phyloP scores from a whole-genome alignment of 768 basidiomycete species.

The Coprinopsis cinerea region DNA sequence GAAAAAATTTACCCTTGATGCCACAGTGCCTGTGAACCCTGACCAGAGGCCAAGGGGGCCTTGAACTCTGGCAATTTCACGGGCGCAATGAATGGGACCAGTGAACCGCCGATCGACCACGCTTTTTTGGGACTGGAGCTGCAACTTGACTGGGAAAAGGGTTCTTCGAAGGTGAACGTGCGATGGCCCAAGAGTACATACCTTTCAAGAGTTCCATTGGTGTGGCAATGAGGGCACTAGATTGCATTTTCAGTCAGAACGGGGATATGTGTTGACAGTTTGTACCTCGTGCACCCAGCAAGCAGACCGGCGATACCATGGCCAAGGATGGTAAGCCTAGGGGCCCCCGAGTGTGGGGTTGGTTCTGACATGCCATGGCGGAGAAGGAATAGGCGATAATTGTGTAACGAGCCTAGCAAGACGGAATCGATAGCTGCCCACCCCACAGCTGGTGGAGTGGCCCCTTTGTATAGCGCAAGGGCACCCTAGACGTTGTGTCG shows the following conservation, averaged over 20 bases:
- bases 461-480: slow-evolving; percentile 68
- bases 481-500: slow-evolving; percentile 43
- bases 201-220: slow-evolving; percentile 79
- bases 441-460: slow-evolving; percentile 64
- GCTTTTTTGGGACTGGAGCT: slow-evolving; percentile 54
- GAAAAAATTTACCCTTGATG: slow-evolving; percentile 70
- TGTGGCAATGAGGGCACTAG: slow-evolving; percentile 63
- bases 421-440: slow-evolving; percentile 73
- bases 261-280: too few relatives aligned
- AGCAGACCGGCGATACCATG: slow-evolving; percentile 64
- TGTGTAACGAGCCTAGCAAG: slow-evolving; percentile 63
- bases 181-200: slow-evolving; percentile 10
- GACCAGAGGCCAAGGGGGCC: slow-evolving; percentile 68
- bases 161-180: slow-evolving; percentile 36
- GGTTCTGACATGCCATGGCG: slow-evolving; percentile 48
- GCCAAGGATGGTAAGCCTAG: slow-evolving; percentile 54
- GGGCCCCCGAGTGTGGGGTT: slow-evolving; percentile 34
- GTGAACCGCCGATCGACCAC: slow-evolving; percentile 51
- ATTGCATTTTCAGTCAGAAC: too few relatives aligned
- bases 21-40: slow-evolving; percentile 67
- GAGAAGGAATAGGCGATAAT: slow-evolving; percentile 59
- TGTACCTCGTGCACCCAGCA: slow-evolving; percentile 69
- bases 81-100: slow-evolving; percentile 60
- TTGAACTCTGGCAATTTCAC: slow-evolving; percentile 55
- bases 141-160: slow-evolving; percentile 48